Percentiles rank a stretch among this genome's conserved stretches.
phyloP scores from a whole-genome alignment of 768 basidiomycete genomes.

The Psilocybe sp. region DNA sequence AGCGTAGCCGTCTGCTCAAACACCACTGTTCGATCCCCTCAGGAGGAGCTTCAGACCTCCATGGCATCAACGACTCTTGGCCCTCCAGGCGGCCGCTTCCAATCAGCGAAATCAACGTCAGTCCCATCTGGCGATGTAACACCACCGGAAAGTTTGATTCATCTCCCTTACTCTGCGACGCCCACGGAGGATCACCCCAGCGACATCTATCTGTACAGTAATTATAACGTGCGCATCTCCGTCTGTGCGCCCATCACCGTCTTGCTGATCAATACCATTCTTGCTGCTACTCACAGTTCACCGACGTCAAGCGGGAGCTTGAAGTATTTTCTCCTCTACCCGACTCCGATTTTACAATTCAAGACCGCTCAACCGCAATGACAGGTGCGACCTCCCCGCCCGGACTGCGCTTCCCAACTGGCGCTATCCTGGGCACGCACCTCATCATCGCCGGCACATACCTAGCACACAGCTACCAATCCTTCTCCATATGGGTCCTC shows the following conservation, averaged over 20 bases:
- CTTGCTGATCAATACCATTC: not conserved
- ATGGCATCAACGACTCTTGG: constrained; percentile 44
- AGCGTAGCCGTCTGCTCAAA: constrained; percentile 83
- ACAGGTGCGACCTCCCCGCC: constrained; percentile 82
- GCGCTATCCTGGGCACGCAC: constrained; percentile 85
- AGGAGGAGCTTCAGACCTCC: constrained; percentile 50
- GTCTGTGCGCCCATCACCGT: constrained; percentile 1
- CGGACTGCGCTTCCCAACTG: constrained; percentile 93
- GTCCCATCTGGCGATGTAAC: constrained; percentile 46
- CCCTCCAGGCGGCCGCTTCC: constrained; percentile 58
- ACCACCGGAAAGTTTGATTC: constrained; percentile 54
- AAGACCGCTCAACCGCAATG: constrained; percentile 82
- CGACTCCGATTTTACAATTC: constrained; percentile 70
- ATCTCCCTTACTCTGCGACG: constrained; percentile 73
- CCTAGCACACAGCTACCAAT: constrained; percentile 90
- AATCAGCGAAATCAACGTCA: constrained; percentile 37
- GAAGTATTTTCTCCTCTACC: constrained; percentile 86
- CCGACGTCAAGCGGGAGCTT: constrained; percentile 92
- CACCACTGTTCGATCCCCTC: constrained; percentile 64
- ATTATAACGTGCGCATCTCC: constrained; percentile 76
- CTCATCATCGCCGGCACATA: constrained; percentile 96
- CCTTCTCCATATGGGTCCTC: constrained; percentile 95
- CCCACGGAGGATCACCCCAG: constrained; percentile 75
- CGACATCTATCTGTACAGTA: constrained; percentile 91
- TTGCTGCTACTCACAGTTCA: constrained; percentile 53